Base-by-base conservation (phyloP, 2,329 filamentous ascomycete genomes). In the Mycocentrospora acerina region DNA sequence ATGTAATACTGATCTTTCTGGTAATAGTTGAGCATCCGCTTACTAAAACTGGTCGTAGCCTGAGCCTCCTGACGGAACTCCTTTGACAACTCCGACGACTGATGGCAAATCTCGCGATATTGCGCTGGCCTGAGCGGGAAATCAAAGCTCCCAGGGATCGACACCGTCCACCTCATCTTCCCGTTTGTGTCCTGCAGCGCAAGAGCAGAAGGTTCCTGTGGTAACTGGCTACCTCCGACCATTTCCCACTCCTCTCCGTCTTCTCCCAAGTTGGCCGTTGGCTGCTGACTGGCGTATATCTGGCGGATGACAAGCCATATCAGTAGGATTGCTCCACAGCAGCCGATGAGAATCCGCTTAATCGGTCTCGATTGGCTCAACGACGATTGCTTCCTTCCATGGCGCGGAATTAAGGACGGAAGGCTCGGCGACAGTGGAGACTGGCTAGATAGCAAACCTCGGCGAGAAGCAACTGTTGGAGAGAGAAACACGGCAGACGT, bases 81-180 rank as follows among this genome's bases (percentile, higher is more conserved):
- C 68, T 77, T 71, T 2, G 85, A 78, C 18, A 88, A 77, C 58
- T 87, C 79, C 44, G 75, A 77, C 33, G 84, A 85, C 51, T 85
- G 81, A 18, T 70, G 71, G 59, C 84, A 87, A 42, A 94, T 83
- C 28, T 84, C 79, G 11, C 74, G 67, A 59, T 93, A 93, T 46
- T 88, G 79, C 8, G 76, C 67, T 14, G 79, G 76, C 0, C 74
- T 67, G 2, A 93, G 66, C 1, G 88, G 88, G 44, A 91, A 91
- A 3, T 74, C 71, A 30, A 76, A 72, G 40, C 75, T 76, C 6
- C 76, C 72, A 1, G 88, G 88, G 25, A 95, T 90, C 2, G 81
- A 89, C 9, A 94, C 79, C 0, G 88, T 93, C 89, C 89, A 94
- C 61, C 79, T 84, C 9, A 81, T 73, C 35, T 75, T 77, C 3